Evolutionary conservation across 139 green algal species (phyloP).

Genomic region (Helicosporidium sp.): DNA sequence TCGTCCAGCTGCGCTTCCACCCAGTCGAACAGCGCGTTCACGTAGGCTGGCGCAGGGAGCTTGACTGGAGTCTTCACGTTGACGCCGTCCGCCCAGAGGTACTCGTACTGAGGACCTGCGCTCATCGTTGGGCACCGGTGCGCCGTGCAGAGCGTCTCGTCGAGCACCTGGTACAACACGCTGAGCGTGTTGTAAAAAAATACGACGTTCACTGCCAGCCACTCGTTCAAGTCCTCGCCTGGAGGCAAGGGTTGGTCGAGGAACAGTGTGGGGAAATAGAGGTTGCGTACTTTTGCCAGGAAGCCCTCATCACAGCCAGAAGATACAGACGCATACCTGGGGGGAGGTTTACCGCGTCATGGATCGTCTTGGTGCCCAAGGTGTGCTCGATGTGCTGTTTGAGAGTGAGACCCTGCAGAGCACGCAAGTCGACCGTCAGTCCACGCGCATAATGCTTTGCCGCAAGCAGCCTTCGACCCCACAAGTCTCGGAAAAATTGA

Average conservation of each 20-base stretch:
- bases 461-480: background rate
- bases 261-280: background rate
- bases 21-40: constrained; percentile 91
- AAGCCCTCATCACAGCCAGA: background rate
- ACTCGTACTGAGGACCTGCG: constrained; percentile 87
- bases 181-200: constrained; percentile 90
- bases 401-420: constrained; percentile 51
- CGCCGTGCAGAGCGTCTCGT: constrained; percentile 75
- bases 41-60: constrained; percentile 80
- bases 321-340: constrained; percentile 1
- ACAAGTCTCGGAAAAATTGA: background rate
- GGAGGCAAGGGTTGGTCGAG: background rate
- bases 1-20: constrained; percentile 83
- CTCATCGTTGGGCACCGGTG: constrained; percentile 81
- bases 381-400: constrained; percentile 82
- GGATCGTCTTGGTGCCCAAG: constrained; percentile 59
- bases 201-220: constrained; percentile 70
- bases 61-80: constrained; percentile 83
- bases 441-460: too few relatives aligned
- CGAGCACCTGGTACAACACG: constrained; percentile 77
- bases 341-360: constrained; percentile 63
- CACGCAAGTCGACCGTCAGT: background rate
- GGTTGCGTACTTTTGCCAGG: background rate
- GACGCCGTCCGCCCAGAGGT: constrained; percentile 90
- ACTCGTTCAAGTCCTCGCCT: constrained; percentile 69